A percentile compares a stretch with the other conserved stretches of the same genome.
phyloP scores from a whole-genome alignment of 139 green algal species.

The Chloropicon primus region DNA sequence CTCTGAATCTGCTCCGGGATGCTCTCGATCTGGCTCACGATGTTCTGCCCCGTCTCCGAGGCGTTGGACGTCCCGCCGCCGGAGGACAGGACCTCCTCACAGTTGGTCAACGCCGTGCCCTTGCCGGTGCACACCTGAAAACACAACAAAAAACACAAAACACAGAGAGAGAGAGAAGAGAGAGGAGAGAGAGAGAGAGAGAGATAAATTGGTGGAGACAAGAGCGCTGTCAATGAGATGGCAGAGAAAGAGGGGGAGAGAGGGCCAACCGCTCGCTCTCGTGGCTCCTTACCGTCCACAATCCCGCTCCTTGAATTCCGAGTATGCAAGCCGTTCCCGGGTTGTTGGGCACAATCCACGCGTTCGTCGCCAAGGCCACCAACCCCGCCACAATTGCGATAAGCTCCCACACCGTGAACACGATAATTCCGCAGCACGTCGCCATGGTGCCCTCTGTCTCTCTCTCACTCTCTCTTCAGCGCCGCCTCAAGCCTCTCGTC shows the following conservation, averaged over 20 bases:
- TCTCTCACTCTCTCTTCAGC: neutral
- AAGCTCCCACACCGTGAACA: neutral
- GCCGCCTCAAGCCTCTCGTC: neutral
- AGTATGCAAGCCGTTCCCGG: neutral
- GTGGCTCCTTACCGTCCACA: neutral
- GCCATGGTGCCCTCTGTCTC: neutral
- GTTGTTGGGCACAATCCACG: neutral
- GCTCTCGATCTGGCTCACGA: neutral
- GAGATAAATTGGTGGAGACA: neutral
- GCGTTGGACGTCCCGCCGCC: neutral
- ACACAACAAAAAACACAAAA: no score
- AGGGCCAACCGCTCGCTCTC: neutral
- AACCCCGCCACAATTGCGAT: neutral
- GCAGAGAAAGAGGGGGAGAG: neutral
- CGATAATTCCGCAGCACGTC: neutral
- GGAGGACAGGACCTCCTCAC: neutral
- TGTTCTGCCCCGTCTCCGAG: neutral
- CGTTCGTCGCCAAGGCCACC: neutral
- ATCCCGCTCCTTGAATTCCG: neutral
- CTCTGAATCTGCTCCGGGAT: neutral
- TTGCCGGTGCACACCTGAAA: neutral
- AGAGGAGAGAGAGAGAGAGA: neutral
- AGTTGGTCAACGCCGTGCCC: neutral
- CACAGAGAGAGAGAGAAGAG: no score
- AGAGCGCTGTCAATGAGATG: neutral